Evolutionary conservation across 495 filamentous ascomycete species (phyloP).

Genomic region (Xylaria cubensis): DNA sequence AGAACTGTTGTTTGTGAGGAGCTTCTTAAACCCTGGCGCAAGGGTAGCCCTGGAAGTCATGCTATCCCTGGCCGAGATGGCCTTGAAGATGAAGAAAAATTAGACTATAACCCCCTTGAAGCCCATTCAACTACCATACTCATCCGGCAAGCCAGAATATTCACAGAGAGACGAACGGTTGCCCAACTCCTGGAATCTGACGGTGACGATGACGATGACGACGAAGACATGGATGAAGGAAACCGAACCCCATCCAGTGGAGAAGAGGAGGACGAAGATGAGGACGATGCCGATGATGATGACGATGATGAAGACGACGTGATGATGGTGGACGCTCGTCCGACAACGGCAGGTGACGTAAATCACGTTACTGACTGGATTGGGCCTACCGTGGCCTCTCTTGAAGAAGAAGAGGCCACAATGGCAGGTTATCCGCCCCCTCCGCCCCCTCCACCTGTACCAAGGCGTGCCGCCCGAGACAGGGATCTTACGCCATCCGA

Average conservation of each 20-base stretch:
- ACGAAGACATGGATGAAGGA: slow-evolving; percentile 46
- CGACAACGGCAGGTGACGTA: slow-evolving; percentile 64
- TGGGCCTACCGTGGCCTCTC: slow-evolving; percentile 35
- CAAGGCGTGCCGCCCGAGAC: slow-evolving; percentile 49
- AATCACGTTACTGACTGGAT: slow-evolving; percentile 54
- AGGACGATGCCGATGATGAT: slow-evolving; percentile 54
- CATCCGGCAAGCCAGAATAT: slow-evolving; percentile 34
- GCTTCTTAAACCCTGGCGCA: slow-evolving; percentile 82
- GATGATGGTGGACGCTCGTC: slow-evolving; percentile 54
- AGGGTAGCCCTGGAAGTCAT: slow-evolving; percentile 85
- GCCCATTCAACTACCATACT: slow-evolving; percentile 32
- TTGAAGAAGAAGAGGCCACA: slow-evolving; percentile 72
- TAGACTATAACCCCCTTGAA: slow-evolving; percentile 40
- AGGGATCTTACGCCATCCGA: slow-evolving; percentile 66
- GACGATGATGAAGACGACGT: slow-evolving; percentile 59
- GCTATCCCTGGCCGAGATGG: slow-evolving; percentile 82
- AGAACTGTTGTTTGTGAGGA: slow-evolving; percentile 87
- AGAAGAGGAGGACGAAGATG: slow-evolving; percentile 55
- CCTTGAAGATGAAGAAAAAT: slow-evolving; percentile 82
- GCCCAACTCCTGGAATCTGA: slow-evolving; percentile 46
- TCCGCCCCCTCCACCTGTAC: slow-evolving; percentile 49
- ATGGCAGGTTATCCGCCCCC: slow-evolving; percentile 73
- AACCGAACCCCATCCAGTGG: slow-evolving; percentile 32
- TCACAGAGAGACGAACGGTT: slow-evolving; percentile 32
- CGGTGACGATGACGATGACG: slow-evolving; percentile 56